Evolutionary conservation across 805 yeast species (phyloP), one percentile per base, ranked within the genome.

Genomic region (Debaryomyces hansenii): DNA sequence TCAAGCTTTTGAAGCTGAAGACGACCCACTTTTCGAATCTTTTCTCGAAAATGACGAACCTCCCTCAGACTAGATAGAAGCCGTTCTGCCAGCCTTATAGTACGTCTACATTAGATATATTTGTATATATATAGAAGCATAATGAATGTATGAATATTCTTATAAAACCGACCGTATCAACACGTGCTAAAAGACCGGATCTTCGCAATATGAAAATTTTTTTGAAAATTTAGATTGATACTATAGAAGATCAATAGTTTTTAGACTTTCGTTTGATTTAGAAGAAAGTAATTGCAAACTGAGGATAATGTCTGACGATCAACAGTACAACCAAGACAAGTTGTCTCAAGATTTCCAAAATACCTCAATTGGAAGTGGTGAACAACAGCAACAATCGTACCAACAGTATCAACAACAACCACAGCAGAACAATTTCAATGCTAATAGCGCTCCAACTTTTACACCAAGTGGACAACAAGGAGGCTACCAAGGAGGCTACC

Each of bases 361-460:
- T 52, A 54, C 75, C 48, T 67, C 71, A 47, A 48, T 78, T 52
- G 66, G 62, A 27, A 63, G 55, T 29, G 53, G 45, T 5, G 43
- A 47, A 12, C 51, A 55, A 42, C 72, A 66, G 40, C 74, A 56
- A 34, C 59, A 52, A 28, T 52, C 45, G 11, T 50, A 54, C 42
- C 71, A 64, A 40, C 73, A 55, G 27, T 57, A 50, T 16, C 52
- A 53, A 27, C 58, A 46, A 37, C 54, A 53, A 35, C 53, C 41
- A 28, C 46, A 37, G 37, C 42, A 40, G 27, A 32, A 37, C 14
- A 40, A 60, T 41, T 80, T 59, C 65, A 78, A 82, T 55, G 82
- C 86, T 27, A 72, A 69, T 51, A 70, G 69, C 33, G 77, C 78
- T 9, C 72, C 73, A 50, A 41, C 78, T 11, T 79, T 80, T 63